Evolutionary conservation across 495 filamentous ascomycete genomes (phyloP), one percentile per base, ranked within the genome.

Genomic region (Neurospora tetrasperma): DNA sequence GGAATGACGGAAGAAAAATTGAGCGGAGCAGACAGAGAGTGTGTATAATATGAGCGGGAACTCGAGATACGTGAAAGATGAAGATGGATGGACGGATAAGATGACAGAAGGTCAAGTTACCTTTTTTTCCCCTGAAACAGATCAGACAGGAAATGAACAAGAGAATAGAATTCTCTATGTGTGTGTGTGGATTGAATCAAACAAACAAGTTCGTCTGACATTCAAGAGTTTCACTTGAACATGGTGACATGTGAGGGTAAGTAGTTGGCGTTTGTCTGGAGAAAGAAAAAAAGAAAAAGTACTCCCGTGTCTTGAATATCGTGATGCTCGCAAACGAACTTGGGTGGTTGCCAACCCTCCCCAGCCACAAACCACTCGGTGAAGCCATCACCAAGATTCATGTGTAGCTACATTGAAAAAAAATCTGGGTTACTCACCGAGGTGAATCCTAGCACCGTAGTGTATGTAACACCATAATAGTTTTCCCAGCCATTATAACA

Each of bases 1-100:
- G 20, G 54, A 31, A 62, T 35, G 27, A 27, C 5, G 54, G 31
- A 62, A 31, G 27, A 62, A 62, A 38, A 38, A 4, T 35, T 62
- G 54, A 16, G 4, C 3, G 23, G 12, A 62, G 23, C 74, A 74
- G 77, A 76, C 74, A 73, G 77, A 76, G 74, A 48, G 74, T 62
- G 76, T 80, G 75, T 77, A 75, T 74, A 77, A 80, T 76, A 77
- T 76, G 77, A 80, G 78, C 77, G 75, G 73, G 27, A 39, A 71
- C 23, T 35, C n/a, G 70, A 59, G 70, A 71, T 14, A 54, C 46
- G n/a, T 54, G 46, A 27, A 10, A 54, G 46, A 2, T 54, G 46
- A 12, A 27, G 46, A 54, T 54, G 46, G 46, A 27, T 54, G 46
- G 46, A n/a, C n/a, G n/a, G n/a, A n/a, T n/a, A n/a, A n/a, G n/a